These are phyloP conservation scores for Cicer pinnatifidum DNA, from an alignment of 306 rosid genomes.

Conservation along the genomic window DNA sequence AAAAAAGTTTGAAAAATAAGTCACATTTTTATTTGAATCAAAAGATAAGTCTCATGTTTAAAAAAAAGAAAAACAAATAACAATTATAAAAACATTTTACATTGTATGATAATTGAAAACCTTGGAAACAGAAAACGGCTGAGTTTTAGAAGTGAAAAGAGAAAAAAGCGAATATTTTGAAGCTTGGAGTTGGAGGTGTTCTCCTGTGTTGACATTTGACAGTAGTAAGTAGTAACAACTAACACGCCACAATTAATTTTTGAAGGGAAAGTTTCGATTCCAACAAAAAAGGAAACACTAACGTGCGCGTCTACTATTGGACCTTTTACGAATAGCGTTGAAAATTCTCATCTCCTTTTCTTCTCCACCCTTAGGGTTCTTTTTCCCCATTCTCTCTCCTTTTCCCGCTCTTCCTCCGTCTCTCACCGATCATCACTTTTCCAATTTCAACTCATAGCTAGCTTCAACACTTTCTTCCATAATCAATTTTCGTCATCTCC, in stretches of 20 bases:
- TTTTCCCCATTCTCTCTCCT: constrained; percentile 11
- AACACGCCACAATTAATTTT: not conserved
- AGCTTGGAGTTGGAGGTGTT: not conserved
- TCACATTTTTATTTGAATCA: no score
- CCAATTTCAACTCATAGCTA: constrained; percentile 19
- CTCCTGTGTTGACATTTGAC: not conserved
- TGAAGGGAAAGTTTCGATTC: not conserved
- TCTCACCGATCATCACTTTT: constrained; percentile 36
- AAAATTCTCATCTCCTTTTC: constrained; percentile 34
- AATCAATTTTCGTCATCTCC: no score
- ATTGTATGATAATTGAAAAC: no score
- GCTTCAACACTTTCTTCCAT: not conserved
- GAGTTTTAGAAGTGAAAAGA: no score
- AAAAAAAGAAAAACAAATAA: no score
- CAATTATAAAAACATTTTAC: no score
- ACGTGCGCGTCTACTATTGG: constrained; percentile 51
- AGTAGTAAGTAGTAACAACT: not conserved
- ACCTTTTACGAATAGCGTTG: not conserved
- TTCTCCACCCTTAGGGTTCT: constrained; percentile 42
- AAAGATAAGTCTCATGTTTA: no score
- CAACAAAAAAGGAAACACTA: constrained; percentile 37
- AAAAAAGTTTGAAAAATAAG: no score
- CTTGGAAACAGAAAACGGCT: no score
- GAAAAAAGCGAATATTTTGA: not conserved
- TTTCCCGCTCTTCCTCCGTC: constrained; percentile 45